Percentiles rank a stretch among this genome's conserved stretches.
Evolutionary conservation across 768 basidiomycete species (phyloP).

Genomic region (Symmetrospora coprosmae): DNA sequence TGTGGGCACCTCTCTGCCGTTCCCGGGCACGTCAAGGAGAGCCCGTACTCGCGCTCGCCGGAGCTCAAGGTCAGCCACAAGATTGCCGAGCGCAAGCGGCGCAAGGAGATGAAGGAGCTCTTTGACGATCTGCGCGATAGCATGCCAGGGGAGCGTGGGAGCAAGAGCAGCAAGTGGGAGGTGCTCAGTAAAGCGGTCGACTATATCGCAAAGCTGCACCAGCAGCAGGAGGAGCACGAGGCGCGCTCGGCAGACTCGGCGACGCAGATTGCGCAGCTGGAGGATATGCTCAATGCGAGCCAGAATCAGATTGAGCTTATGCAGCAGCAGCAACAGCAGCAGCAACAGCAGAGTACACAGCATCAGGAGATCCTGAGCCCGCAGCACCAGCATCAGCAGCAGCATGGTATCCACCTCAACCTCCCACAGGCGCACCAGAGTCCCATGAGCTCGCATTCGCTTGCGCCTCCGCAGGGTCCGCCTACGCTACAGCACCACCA

Average conservation of each 20-base stretch:
- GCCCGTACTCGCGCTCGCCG: slow-evolving; percentile 88
- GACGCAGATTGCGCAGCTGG: background rate
- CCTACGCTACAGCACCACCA: too few relatives aligned
- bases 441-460: too few relatives aligned
- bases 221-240: slow-evolving; percentile 16
- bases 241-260: background rate
- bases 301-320: background rate
- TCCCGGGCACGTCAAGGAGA: too few relatives aligned
- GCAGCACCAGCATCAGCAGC: background rate
- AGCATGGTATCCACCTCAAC: too few relatives aligned
- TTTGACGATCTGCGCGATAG: slow-evolving; percentile 92
- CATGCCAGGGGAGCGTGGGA: slow-evolving; percentile 72
- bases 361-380: background rate
- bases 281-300: background rate
- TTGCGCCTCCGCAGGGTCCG: too few relatives aligned
- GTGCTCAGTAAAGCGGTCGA: slow-evolving; percentile 60
- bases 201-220: slow-evolving; percentile 26
- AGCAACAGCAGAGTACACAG: background rate
- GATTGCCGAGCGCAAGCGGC: slow-evolving; percentile 84
- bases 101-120: slow-evolving; percentile 98
- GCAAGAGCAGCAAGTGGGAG: slow-evolving; percentile 99
- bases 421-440: too few relatives aligned
- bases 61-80: slow-evolving; percentile 93
- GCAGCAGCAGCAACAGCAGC: slow-evolving; percentile 9
- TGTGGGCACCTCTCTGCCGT: too few relatives aligned